A percentile compares a stretch with the other conserved stretches of the same genome.
Evolutionary conservation across 2,329 filamentous ascomycete genomes (phyloP).

Genomic region (Fusarium sp.): DNA sequence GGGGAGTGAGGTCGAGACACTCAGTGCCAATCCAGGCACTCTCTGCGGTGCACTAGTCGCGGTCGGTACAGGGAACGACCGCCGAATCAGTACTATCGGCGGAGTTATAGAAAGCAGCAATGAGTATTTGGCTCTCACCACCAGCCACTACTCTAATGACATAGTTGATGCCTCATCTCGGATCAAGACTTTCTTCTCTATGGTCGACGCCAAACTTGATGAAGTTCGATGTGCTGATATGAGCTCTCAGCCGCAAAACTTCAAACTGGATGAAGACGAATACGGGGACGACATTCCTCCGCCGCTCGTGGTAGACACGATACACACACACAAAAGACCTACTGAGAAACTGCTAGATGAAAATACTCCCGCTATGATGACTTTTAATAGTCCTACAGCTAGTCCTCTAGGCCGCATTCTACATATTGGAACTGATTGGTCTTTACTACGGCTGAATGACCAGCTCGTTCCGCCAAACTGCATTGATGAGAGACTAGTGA

Average conservation of each 20-base stretch:
- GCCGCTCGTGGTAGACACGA: background rate
- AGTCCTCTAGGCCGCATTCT: background rate
- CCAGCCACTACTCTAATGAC: background rate
- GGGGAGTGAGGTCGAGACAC: background rate
- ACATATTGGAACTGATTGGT: background rate
- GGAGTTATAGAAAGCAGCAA: background rate
- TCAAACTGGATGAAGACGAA: background rate
- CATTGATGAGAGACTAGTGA: background rate
- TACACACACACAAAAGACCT: background rate
- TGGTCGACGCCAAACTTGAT: background rate
- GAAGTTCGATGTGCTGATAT: background rate
- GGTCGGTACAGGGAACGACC: background rate
- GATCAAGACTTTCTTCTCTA: background rate
- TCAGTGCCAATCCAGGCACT: background rate
- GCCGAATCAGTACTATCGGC: background rate
- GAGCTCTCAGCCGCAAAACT: no score
- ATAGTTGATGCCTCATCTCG: background rate
- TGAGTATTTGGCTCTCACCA: background rate
- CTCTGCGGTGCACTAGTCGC: background rate
- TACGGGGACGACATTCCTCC: background rate
- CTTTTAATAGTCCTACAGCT: background rate
- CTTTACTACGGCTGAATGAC: background rate
- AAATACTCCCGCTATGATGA: accelerated
- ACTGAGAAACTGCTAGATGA: no score
- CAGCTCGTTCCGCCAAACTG: background rate